These are phyloP conservation scores for Russula emetica DNA, from an alignment of 768 basidiomycete species.

Conservation along the genomic window DNA sequence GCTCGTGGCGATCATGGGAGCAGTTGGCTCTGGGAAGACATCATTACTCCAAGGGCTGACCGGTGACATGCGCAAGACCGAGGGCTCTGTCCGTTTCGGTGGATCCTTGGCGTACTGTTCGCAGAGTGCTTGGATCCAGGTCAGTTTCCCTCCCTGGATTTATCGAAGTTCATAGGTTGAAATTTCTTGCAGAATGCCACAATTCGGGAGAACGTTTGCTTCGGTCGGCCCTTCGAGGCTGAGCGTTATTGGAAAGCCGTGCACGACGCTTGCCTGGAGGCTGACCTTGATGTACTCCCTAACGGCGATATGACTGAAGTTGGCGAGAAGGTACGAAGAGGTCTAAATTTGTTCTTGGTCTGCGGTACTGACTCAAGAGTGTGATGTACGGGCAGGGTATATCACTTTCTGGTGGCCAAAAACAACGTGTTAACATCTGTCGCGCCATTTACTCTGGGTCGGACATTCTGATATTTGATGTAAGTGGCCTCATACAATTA, in stretches of 20 bases:
- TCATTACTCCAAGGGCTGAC: constrained; percentile 70
- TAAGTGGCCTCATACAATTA: constrained; percentile 27
- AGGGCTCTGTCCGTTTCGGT: constrained; percentile 66
- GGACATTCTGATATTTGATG: constrained; percentile 83
- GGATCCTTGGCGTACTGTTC: constrained; percentile 78
- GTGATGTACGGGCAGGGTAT: constrained; percentile 52
- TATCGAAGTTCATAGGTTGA: constrained; percentile 1
- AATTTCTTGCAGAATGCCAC: constrained; percentile 58
- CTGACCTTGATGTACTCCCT: constrained; percentile 72
- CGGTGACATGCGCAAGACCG: constrained; percentile 75
- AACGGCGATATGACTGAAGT: constrained; percentile 82
- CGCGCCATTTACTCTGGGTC: constrained; percentile 83
- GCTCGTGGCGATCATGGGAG: constrained; percentile 76
- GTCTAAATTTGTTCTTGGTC: neutral
- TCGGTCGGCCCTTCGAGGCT: constrained; percentile 78
- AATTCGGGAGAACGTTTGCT: constrained; percentile 84
- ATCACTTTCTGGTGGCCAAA: constrained; percentile 78
- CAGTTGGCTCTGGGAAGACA: constrained; percentile 70
- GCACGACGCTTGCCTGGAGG: constrained; percentile 69
- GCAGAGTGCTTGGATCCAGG: constrained; percentile 90
- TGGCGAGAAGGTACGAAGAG: constrained; percentile 52
- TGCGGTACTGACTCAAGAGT: neutral
- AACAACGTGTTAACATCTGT: constrained; percentile 80
- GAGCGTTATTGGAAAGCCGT: constrained; percentile 80
- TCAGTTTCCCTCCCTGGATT: constrained; percentile 28